These are phyloP conservation scores for Speleostelium caveatum DNA, from an alignment of 78 protist genomes.

Conservation along the genomic window DNA sequence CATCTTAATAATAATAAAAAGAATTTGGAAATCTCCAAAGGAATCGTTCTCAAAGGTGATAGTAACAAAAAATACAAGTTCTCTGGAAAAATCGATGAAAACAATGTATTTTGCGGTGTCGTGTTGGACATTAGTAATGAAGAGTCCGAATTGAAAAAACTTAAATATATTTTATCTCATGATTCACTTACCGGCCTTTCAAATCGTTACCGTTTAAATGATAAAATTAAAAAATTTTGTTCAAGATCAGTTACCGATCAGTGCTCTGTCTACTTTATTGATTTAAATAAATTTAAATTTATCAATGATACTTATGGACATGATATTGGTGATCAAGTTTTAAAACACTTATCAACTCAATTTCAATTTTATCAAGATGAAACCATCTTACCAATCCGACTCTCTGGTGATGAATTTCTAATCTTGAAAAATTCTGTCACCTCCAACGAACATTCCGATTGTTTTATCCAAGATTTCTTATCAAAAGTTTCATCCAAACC, in stretches of 20 bases:
- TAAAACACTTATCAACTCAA: conserved; percentile 33
- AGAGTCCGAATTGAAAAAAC: conserved; percentile 21
- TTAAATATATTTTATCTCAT: conserved; percentile 36
- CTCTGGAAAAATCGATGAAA: conserved; percentile 33
- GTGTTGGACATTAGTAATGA: conserved; percentile 52
- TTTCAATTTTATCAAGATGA: conserved; percentile 8
- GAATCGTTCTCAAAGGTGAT: conserved; percentile 19
- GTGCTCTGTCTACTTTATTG: conserved; percentile 44
- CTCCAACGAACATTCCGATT: conserved; percentile 20
- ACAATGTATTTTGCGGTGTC: conserved; percentile 17
- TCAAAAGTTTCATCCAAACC: neutral
- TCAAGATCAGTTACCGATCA: conserved; percentile 17
- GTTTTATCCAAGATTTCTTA: conserved; percentile 13
- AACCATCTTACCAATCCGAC: conserved; percentile 48
- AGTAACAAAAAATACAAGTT: conserved; percentile 20
- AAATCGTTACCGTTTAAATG: conserved; percentile 43
- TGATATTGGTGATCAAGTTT: conserved; percentile 44
- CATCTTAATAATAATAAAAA: neutral
- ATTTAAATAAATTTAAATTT: conserved; percentile 52
- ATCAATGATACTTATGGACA: conserved; percentile 76
- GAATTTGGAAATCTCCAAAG: conserved; percentile 4
- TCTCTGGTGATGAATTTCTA: conserved; percentile 70
- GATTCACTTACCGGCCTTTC: conserved; percentile 63
- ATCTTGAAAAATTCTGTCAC: conserved; percentile 39
- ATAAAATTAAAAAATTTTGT: conserved; percentile 68